Base-by-base conservation (phyloP, 23 red algal species). In the Chondrus crispus region DNA sequence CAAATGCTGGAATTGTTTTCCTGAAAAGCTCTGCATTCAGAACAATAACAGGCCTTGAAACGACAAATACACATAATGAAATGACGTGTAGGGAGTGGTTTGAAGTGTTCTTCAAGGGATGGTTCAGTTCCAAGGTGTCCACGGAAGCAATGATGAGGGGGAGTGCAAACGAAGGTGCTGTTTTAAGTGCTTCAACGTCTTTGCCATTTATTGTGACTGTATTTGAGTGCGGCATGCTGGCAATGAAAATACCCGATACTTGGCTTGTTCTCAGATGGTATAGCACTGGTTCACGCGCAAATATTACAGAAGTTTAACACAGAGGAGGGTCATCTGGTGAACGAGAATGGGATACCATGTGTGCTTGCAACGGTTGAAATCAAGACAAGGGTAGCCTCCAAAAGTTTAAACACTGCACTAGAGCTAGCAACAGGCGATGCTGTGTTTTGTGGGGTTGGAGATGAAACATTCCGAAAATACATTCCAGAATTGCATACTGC, bases 251-350 rank as follows among this genome's bases (percentile, higher is more conserved):
- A 28, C 46, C 43, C 51, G 26, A 9, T 60, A 82, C 29, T 46
- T 82, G 28, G 43, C 77, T 38, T 82, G 43, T 46, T 82, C 77
- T 47, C 77, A 24, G 77, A 82, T 57, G 77, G 77, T 7, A 32
- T 82, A 38, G 77, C 74, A 28, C 47, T 82, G 45, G 44, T 82
- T n/a, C n/a, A n/a, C n/a, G n/a, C n/a, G n/a, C n/a, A n/a, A n/a
- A n/a, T n/a, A n/a, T n/a, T n/a, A n/a, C n/a, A n/a, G n/a, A n/a
- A n/a, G n/a, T n/a, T n/a, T n/a, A n/a, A n/a, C n/a, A n/a, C n/a
- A n/a, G n/a, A n/a, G n/a, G n/a, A n/a, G n/a, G n/a, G n/a, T n/a
- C n/a, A n/a, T n/a, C n/a, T n/a, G n/a, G n/a, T n/a, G n/a, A n/a
- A n/a, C n/a, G n/a, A n/a, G n/a, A n/a, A n/a, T n/a, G n/a, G n/a